Base-by-base conservation (phyloP, 371 early-diverging fungal species). In the Synchytrium microbalum region DNA sequence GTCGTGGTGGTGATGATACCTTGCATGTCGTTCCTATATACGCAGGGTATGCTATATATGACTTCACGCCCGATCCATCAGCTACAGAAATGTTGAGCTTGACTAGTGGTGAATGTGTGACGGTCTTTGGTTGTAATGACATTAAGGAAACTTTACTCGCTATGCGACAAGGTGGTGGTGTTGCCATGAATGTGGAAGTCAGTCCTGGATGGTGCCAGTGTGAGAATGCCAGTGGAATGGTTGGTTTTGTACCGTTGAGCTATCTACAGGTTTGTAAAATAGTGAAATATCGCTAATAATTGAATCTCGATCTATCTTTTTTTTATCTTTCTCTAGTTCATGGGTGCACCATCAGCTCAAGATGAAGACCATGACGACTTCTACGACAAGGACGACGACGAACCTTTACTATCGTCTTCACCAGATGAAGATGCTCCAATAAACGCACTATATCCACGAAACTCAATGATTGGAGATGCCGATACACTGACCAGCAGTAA, bases 151-250 rank as follows among this genome's bases (percentile, higher is more conserved):
- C 60, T 1, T 33, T 67, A 5, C 27, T 31, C 0, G 32, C 27
- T 10, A 25, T 19, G 8, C 32, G 19, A 13, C 56, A 54, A 2
- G 67, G 63, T 3, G 59, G 30, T 58, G 60, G 53, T n/a, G 60
- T 54, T 27, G 32, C 32, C 5, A 63, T 63, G 61, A 64, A 67
- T 24, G 68, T 67, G 16, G 68, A 67, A 56, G 68, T 67, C 31
- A 16, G 30, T 19, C 55, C 58, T 16, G 68, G 68, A n/a, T 67
- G 68, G 68, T 62, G 63, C n/a, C 64, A 67, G 56, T 63, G 59
- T 2, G 68, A 67, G 30, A 26, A 32, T 10, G 33, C 26, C 24
- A 56, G 54, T 25, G 57, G 25, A 19, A 51, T 38, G 0, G 27
- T 57, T 16, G 68, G 68, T 3, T 67, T 67, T 60, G 68, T 64